Percentiles rank a stretch among this genome's conserved stretches.
These are phyloP conservation scores for Coemansia sp. DNA, from an alignment of 192 early-diverging fungal species.

Conservation along the genomic window DNA sequence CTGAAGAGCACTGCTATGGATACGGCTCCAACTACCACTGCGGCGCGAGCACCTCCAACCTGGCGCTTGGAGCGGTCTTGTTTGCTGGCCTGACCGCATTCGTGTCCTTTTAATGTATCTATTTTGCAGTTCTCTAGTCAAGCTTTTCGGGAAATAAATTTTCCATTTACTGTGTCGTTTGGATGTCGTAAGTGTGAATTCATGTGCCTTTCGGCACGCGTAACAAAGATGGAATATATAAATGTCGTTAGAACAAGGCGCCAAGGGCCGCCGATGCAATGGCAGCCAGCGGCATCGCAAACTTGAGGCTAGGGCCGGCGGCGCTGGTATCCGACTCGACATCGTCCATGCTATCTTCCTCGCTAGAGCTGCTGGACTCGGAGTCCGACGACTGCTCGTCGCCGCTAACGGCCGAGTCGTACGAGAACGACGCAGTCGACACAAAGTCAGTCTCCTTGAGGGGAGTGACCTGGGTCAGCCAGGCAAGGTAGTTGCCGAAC, in stretches of 20 bases:
- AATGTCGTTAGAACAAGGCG: not conserved
- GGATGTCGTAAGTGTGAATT: too few relatives aligned
- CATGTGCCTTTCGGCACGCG: too few relatives aligned
- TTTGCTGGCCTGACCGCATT: not conserved
- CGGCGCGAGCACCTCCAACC: not conserved
- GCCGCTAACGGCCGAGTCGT: not conserved
- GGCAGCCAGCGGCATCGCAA: conserved; percentile 7
- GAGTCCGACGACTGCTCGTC: conserved; percentile 9
- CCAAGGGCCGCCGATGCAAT: not conserved
- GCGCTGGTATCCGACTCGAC: not conserved
- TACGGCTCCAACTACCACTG: not conserved
- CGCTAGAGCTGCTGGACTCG: conserved; percentile 6
- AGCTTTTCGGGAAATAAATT: not conserved
- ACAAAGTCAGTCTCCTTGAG: conserved; percentile 35
- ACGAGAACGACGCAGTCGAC: conserved; percentile 30
- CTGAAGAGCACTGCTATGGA: not conserved
- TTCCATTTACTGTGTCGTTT: too few relatives aligned
- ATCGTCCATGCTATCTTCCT: conserved; percentile 5
- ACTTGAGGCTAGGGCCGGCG: not conserved
- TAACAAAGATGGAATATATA: not conserved
- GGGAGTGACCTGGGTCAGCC: conserved; percentile 45
- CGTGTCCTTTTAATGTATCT: not conserved
- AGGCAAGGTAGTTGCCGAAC: conserved; percentile 44
- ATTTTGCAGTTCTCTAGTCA: not conserved
- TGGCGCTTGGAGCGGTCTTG: not conserved